A percentile compares a stretch with the other conserved stretches of the same genome.
phyloP scores from a whole-genome alignment of 2,329 filamentous ascomycete species.

The Pyricularia grisea region DNA sequence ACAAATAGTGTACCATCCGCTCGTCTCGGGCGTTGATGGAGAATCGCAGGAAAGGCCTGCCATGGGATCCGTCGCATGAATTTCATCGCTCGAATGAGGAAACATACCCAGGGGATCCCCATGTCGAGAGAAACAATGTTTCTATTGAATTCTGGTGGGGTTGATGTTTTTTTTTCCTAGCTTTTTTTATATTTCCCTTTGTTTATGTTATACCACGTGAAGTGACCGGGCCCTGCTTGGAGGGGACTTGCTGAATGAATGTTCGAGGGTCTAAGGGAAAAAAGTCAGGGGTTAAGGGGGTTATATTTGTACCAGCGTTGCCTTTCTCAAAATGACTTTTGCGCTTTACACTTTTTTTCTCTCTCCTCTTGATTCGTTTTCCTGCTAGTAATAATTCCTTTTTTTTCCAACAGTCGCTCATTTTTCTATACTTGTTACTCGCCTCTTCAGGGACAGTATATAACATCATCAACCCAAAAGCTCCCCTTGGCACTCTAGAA shows the following conservation, averaged over 20 bases:
- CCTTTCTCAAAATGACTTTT: background rate
- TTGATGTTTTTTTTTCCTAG: background rate
- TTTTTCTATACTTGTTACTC: background rate
- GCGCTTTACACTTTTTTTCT: background rate
- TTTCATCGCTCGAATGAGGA: background rate
- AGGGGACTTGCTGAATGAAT: background rate
- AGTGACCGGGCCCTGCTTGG: background rate
- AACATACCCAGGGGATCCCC: background rate
- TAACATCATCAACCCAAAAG: background rate
- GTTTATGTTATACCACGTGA: background rate
- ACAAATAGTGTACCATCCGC: background rate
- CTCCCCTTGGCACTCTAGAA: background rate
- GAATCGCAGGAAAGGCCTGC: background rate
- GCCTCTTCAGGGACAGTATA: background rate
- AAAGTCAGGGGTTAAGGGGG: background rate
- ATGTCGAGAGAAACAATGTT: background rate
- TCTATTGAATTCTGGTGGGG: background rate
- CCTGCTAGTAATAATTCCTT: background rate
- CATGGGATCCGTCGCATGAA: constrained; percentile 1
- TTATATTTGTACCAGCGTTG: background rate
- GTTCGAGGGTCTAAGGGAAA: background rate
- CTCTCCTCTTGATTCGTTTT: background rate
- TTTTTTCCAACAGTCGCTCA: background rate
- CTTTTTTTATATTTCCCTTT: background rate
- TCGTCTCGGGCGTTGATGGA: background rate